Conservation (phyloP, 208 protist species). For the Crithidia sp. region DNA sequence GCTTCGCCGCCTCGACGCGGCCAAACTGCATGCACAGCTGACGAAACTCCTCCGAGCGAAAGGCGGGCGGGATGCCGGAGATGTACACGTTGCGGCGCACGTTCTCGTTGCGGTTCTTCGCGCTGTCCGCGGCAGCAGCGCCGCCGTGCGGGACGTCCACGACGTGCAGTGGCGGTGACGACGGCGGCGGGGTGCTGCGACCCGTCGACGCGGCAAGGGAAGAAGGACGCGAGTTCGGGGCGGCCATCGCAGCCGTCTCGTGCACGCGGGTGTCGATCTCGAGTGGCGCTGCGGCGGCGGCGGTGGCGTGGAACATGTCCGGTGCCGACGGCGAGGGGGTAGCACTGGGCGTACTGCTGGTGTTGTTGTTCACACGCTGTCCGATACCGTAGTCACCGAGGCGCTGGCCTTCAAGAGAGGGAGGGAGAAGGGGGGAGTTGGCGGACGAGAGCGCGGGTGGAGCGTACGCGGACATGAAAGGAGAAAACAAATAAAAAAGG, state of each 20-base stretch:
- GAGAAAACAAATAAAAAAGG: neutral
- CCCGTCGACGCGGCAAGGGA: neutral
- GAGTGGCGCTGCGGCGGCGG: neutral
- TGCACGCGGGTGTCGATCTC: neutral
- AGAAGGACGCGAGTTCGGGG: neutral
- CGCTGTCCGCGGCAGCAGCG: neutral
- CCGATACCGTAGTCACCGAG: slow-evolving; percentile 12
- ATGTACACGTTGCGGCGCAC: slow-evolving; percentile 83
- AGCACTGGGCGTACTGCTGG: too few species aligned
- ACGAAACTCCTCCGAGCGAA: slow-evolving; percentile 57
- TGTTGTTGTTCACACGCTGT: slow-evolving; percentile 8
- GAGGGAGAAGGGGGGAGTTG: slow-evolving; percentile 5
- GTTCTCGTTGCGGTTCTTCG: slow-evolving; percentile 24
- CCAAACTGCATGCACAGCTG: slow-evolving; percentile 68
- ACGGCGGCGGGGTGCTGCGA: neutral
- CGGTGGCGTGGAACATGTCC: slow-evolving; percentile 4
- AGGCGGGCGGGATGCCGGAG: slow-evolving; percentile 56
- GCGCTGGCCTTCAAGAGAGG: slow-evolving; percentile 10
- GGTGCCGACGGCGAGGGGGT: slow-evolving; percentile 1
- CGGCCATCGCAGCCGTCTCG: neutral
- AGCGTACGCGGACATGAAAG: neutral
- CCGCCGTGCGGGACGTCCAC: neutral
- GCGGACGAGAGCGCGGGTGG: too few species aligned
- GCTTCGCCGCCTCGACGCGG: slow-evolving; percentile 66
- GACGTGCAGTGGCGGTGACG: neutral